Base-by-base conservation (phyloP, 805 yeast genomes). In the Ogataea populi-albae region DNA sequence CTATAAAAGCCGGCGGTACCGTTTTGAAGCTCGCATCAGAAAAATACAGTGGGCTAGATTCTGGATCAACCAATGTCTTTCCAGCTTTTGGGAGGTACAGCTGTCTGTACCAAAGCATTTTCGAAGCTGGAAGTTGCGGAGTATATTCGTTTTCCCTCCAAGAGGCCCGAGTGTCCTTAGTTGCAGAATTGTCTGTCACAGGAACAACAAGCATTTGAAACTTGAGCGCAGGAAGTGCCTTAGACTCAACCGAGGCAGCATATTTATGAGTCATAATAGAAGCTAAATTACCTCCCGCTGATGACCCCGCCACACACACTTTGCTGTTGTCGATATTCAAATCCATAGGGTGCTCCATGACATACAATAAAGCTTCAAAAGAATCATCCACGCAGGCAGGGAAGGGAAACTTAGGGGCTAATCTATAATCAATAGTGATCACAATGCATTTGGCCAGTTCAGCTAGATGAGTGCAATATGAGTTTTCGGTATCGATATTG, bases 381-480 rank as follows among this genome's bases (percentile, higher is more conserved):
- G 68, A 47, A 53, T 71, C 77, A 7, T 70, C 64, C 2, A 68
- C 63, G 28, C 69, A 60, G 7, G 75, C 71, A 3, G 79, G 78
- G 48, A 57, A 73, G 16, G 71, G 70, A 45, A 55, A 43, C 47
- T 72, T 75, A 3, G 78, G 79, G 0, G 76, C 76, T 36, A 70
- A 50, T 26, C 77, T 43, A 51, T 73, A 73, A 48, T 72, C 75
- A n/a, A 72, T 69, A 6, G 66, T 55, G 8, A 73, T 54, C 10
- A 69, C 52, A 14, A 46, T 31, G 30, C 53, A 73, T 30, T 61
- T 40, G 8, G 66, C 61, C 16, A 45, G 35, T 23, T 61, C 59
- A 17, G 71, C 68, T 26, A 64, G 43, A 37, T 66, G 63, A 3
- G 72, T 61, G 41, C 72, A 68, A 46, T 54, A 65, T 2, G 68